These are phyloP conservation scores for Hemisphaericaspora xylofermentans DNA, from an alignment of 1,139 yeast species.

Conservation along the genomic window DNA sequence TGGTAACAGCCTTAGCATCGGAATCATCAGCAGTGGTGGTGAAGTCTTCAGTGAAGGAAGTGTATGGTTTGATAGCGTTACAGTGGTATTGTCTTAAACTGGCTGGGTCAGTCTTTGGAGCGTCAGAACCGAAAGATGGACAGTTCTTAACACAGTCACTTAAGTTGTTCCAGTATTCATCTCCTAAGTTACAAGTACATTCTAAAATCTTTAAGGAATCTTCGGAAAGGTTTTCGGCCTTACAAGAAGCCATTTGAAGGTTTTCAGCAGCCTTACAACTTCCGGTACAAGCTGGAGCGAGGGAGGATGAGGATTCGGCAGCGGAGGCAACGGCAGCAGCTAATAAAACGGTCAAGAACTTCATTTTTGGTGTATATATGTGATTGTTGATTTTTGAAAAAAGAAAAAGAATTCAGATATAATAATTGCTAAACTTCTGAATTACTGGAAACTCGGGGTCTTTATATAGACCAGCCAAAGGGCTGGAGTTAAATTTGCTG, in stretches of 20 bases:
- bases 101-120: constrained; percentile 5
- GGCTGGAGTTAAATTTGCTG: too few species aligned
- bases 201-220: constrained; percentile 1
- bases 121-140: constrained; percentile 2
- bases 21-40: background rate
- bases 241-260: constrained; percentile 5
- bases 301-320: background rate
- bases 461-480: background rate
- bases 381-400: background rate
- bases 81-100: constrained; percentile 4
- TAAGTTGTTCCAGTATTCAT: constrained; percentile 8
- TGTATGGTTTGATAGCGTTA: constrained; percentile 4
- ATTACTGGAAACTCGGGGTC: background rate
- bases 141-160: constrained; percentile 8
- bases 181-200: constrained; percentile 9
- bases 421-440: too few species aligned
- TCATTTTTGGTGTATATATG: background rate
- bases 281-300: background rate
- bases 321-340: background rate
- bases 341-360: constrained; percentile 1
- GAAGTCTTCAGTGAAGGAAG: background rate
- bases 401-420: background rate
- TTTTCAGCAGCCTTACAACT: constrained; percentile 3
- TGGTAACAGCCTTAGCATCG: background rate
- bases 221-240: constrained; percentile 3